Evolutionary conservation across 148 eudicot genomes (phyloP), one percentile per base, ranked within the genome.

Genomic region (Beta vulgaris): DNA sequence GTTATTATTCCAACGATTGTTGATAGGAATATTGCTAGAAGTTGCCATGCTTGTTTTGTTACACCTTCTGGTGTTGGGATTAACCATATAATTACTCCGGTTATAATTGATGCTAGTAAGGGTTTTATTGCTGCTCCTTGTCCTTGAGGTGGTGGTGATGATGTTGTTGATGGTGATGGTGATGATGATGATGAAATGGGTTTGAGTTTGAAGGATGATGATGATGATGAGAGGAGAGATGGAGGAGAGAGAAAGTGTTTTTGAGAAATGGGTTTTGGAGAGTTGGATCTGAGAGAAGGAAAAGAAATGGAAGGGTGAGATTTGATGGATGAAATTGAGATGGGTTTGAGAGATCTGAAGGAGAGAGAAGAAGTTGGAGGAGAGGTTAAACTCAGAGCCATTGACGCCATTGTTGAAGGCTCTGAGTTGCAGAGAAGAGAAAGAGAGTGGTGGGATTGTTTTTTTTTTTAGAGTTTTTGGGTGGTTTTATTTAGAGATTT

Each of bases 1-100:
- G 97, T 90, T 23, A 95, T 95, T 72, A 95, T 89, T 0, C 97
- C 99, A 2, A 95, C 90, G 25, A 95, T 87, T 3, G 99, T 95
- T 19, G 97, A 87, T 0, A 95, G 73, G 79, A 95, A 95, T 19
- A 95, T 95, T 0, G 97, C 74, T 7, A 95, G 84, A 6, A 95
- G 68, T 39, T 92, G 93, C 98, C 98, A 95, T 0, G 97, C 97
- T 49, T 69, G 81, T 15, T 68, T 76, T 29, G 96, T 68, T 0
- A 94, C 93, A 1, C 98, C 98, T 4, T 75, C 64, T 0, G 98
- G 98, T 0, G 88, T 84, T 0, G 98, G 98, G 42, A 90, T 39
- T 25, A 88, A 82, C 98, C 98, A 94, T 63, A 94, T 81, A 12
- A 82, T 73, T 2, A 91, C 79, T 3, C 96, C 98, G 0, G 88